Conservation (phyloP, 2,329 filamentous ascomycete genomes). For the Aspergillus sp. region DNA sequence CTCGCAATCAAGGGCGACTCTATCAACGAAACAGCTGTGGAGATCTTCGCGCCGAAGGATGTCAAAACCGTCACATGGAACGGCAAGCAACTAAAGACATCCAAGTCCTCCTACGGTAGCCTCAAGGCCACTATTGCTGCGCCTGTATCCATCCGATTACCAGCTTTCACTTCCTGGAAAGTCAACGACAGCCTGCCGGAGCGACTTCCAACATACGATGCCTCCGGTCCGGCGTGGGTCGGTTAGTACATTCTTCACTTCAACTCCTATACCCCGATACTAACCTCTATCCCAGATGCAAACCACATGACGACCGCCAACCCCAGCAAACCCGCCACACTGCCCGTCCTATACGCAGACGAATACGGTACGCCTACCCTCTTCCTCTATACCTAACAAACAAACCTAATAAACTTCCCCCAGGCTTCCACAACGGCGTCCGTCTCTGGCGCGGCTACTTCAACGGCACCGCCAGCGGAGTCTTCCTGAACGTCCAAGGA, state of each 20-base stretch:
- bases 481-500: conserved; percentile 55
- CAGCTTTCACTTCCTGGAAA: conserved; percentile 42
- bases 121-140: conserved; percentile 38
- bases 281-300: conserved; percentile 29
- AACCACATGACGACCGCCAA: conserved; percentile 47
- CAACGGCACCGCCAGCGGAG: conserved; percentile 36
- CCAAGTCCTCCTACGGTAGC: conserved; percentile 43
- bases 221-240: conserved; percentile 41
- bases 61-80: conserved; percentile 56
- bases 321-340: conserved; percentile 45
- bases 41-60: conserved; percentile 52
- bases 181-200: conserved; percentile 50
- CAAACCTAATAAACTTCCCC: not conserved
- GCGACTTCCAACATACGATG: conserved; percentile 43
- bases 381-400: not conserved
- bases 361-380: conserved; percentile 40
- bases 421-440: conserved; percentile 47
- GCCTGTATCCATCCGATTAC: conserved; percentile 34
- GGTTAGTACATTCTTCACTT: conserved; percentile 24
- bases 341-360: conserved; percentile 50
- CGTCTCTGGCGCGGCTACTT: conserved; percentile 52
- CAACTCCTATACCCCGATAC: not conserved
- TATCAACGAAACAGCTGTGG: conserved; percentile 45
- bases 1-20: conserved; percentile 52
- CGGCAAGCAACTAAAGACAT: conserved; percentile 39